phyloP scores from a whole-genome alignment of 345 rosid species.

The Passiflora organensis region DNA sequence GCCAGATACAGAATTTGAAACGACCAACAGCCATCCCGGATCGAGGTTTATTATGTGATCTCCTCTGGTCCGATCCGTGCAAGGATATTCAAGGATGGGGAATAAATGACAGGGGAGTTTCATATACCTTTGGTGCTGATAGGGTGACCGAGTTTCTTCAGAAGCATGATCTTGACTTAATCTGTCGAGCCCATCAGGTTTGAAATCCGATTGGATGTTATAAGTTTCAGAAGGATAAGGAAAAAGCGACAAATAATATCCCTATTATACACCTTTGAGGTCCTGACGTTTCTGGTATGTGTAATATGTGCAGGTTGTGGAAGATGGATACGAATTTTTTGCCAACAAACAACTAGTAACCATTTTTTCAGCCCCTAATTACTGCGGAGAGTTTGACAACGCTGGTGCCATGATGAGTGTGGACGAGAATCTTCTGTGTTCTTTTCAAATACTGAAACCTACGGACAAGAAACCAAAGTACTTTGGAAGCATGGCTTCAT shows the following conservation, averaged over 20 bases:
- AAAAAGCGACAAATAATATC: no score
- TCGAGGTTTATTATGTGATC: conserved; percentile 26
- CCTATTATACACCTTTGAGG: neutral
- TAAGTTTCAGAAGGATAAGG: no score
- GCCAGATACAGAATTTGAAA: conserved; percentile 16
- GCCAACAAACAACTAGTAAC: conserved; percentile 21
- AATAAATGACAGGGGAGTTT: conserved; percentile 19
- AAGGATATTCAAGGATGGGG: conserved; percentile 26
- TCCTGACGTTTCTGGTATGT: neutral
- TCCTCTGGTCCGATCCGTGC: conserved; percentile 31
- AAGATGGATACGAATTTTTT: conserved; percentile 27
- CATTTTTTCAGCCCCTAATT: conserved; percentile 27
- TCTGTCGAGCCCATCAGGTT: conserved; percentile 32
- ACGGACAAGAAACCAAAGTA: conserved; percentile 21
- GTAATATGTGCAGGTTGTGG: conserved; percentile 20
- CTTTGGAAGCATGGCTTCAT: conserved; percentile 10
- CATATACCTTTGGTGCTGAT: conserved; percentile 26
- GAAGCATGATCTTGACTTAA: conserved; percentile 25
- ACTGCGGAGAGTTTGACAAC: conserved; percentile 29
- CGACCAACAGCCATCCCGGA: conserved; percentile 20
- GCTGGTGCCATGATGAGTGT: conserved; percentile 30
- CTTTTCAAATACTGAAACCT: conserved; percentile 24
- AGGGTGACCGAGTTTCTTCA: conserved; percentile 20
- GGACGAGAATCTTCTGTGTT: conserved; percentile 18
- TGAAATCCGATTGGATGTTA: neutral